Percentiles rank a stretch among this genome's conserved stretches.
These are phyloP conservation scores for Lepidium sativum DNA, from an alignment of 345 rosid genomes.

Conservation along the genomic window DNA sequence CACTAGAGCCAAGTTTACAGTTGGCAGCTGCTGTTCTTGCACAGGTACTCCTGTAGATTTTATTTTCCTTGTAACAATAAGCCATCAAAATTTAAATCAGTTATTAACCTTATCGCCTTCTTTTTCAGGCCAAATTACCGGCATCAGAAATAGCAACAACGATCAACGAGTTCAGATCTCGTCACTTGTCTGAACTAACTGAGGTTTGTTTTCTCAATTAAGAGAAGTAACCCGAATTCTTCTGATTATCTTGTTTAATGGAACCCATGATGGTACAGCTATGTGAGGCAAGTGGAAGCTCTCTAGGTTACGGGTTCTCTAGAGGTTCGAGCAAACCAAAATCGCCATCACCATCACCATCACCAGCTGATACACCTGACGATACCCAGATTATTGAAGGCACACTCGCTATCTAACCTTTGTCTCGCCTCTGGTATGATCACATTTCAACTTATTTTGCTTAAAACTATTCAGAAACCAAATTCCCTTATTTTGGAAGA, in stretches of 20 bases:
- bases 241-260: not conserved
- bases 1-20: constrained; percentile 96
- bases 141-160: constrained; percentile 80
- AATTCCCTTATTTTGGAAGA: not conserved
- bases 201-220: constrained; percentile 42
- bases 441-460: not conserved
- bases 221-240: not conserved
- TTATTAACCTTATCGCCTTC: not conserved
- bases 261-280: constrained; percentile 41
- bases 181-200: constrained; percentile 85
- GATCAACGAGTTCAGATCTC: constrained; percentile 84
- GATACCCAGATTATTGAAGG: constrained; percentile 71
- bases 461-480: not conserved
- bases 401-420: constrained; percentile 56
- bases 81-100: not conserved
- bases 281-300: constrained; percentile 79
- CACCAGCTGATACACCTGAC: constrained; percentile 51
- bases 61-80: not conserved
- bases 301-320: constrained; percentile 90
- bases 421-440: not conserved
- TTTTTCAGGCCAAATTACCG: constrained; percentile 72
- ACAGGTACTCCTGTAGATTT: constrained; percentile 47
- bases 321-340: constrained; percentile 53
- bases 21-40: constrained; percentile 99
- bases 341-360: constrained; percentile 7